These are phyloP conservation scores for Termitomyces sp. DNA, from an alignment of 768 basidiomycete genomes.

Conservation along the genomic window DNA sequence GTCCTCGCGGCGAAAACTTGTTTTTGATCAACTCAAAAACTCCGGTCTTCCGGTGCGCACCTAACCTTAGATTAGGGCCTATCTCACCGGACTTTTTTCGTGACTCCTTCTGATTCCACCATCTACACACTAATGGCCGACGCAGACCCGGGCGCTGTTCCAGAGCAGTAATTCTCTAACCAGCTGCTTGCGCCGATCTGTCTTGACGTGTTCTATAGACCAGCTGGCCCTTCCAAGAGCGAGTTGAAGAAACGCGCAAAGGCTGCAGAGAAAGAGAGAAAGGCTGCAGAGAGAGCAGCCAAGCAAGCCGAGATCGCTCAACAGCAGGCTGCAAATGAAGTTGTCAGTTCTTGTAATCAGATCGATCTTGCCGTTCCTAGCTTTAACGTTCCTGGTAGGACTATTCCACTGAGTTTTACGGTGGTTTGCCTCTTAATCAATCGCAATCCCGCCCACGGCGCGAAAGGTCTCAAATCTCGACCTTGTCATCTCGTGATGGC, in stretches of 20 bases:
- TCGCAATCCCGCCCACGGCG: slow-evolving; percentile 72
- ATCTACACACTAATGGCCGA: slow-evolving; percentile 10
- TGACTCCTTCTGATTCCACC: slow-evolving; percentile 1
- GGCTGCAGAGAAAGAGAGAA: slow-evolving; percentile 85
- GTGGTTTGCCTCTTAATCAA: slow-evolving; percentile 84
- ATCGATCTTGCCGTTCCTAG: background rate
- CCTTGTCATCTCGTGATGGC: slow-evolving; percentile 62
- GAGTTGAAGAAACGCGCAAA: slow-evolving; percentile 91
- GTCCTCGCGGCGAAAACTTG: background rate
- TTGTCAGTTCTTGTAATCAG: slow-evolving; percentile 34
- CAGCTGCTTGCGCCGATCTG: background rate
- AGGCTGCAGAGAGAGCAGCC: slow-evolving; percentile 81
- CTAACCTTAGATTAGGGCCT: slow-evolving; percentile 19
- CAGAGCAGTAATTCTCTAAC: slow-evolving; percentile 9
- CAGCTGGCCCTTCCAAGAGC: slow-evolving; percentile 69
- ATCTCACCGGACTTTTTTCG: slow-evolving; percentile 4
- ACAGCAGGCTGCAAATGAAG: slow-evolving; percentile 61
- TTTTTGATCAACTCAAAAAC: background rate
- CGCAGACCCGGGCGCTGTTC: background rate
- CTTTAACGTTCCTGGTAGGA: slow-evolving; percentile 43
- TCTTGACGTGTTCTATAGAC: slow-evolving; percentile 1
- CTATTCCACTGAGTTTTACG: slow-evolving; percentile 75
- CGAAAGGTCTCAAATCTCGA: slow-evolving; percentile 57
- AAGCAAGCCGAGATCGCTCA: slow-evolving; percentile 71
- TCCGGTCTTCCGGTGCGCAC: background rate